phyloP scores from a whole-genome alignment of 192 early-diverging fungal species.

The Coemansia interrupta region DNA sequence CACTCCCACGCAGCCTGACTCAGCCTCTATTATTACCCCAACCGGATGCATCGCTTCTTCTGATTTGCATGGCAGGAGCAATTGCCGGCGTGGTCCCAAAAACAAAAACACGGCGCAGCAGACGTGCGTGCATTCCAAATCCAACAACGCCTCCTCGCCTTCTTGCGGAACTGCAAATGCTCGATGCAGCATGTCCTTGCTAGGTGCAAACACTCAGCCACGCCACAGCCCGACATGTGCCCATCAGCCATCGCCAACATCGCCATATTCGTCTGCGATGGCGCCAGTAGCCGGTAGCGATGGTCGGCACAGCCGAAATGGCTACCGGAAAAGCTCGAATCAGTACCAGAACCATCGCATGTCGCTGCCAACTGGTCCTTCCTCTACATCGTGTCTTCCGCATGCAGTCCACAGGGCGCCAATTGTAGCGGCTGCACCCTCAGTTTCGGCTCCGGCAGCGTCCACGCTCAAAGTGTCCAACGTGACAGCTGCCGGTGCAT shows the following conservation, averaged over 20 bases:
- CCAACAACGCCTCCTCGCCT: constrained; percentile 4
- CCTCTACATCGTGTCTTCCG: background rate
- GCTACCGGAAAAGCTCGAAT: background rate
- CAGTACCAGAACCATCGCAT: background rate
- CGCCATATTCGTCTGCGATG: background rate
- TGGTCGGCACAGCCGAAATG: too few relatives aligned
- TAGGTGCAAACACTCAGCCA: background rate
- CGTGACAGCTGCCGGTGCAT: constrained; percentile 13
- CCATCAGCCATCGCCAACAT: background rate
- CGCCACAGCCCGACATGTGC: constrained; percentile 4
- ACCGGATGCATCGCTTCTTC: constrained; percentile 1
- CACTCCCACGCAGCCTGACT: background rate
- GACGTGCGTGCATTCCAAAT: too few relatives aligned
- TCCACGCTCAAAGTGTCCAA: constrained; percentile 8
- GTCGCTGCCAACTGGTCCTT: background rate
- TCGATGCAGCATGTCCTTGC: background rate
- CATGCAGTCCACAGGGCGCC: background rate
- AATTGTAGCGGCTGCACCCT: background rate
- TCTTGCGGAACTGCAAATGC: too few relatives aligned
- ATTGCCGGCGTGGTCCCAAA: background rate
- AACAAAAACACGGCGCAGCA: constrained; percentile 2
- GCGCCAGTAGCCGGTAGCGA: too few relatives aligned
- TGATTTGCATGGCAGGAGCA: constrained; percentile 1
- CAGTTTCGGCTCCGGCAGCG: background rate
- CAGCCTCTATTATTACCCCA: constrained; percentile 8